phyloP scores from a whole-genome alignment of 2,329 filamentous ascomycete species.

The Cytospora chrysosperma region DNA sequence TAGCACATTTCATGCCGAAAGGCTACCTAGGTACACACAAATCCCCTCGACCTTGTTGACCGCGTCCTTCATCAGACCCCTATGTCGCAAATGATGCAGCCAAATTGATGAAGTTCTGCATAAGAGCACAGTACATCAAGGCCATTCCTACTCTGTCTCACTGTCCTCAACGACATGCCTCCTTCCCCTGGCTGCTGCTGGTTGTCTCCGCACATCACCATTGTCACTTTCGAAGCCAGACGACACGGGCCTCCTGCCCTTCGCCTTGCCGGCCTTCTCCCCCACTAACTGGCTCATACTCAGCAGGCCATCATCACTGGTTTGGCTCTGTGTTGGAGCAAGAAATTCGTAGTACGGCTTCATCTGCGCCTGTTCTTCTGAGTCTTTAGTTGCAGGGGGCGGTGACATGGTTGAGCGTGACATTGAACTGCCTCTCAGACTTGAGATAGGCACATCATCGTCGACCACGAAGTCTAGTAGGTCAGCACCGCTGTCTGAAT shows the following conservation, averaged over 20 bases:
- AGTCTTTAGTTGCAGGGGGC: background rate
- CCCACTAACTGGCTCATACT: constrained; percentile 22
- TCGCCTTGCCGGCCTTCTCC: background rate
- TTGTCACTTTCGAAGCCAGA: constrained; percentile 17
- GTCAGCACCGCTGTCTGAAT: constrained; percentile 49
- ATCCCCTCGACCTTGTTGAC: background rate
- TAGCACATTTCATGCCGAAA: too few relatives aligned
- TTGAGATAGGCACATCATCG: constrained; percentile 38
- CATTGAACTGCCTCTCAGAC: constrained; percentile 9
- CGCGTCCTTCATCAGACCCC: background rate
- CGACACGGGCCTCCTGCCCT: background rate
- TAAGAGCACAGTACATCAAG: background rate
- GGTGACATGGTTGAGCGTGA: constrained; percentile 3
- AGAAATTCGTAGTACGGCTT: constrained; percentile 2
- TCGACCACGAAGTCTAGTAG: constrained; percentile 58
- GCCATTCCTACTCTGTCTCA: constrained; percentile 22
- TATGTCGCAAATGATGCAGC: background rate
- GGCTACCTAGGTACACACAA: background rate
- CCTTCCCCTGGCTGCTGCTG: constrained; percentile 26
- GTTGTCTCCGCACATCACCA: constrained; percentile 22
- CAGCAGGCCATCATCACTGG: constrained; percentile 20
- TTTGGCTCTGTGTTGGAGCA: constrained; percentile 10
- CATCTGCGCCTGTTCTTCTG: background rate
- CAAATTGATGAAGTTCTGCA: background rate
- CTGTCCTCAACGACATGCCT: constrained; percentile 17